Percentiles rank a stretch among this genome's conserved stretches.
Evolutionary conservation across 331 rosid genomes (phyloP).

Genomic region (Pyrus hybrid): DNA sequence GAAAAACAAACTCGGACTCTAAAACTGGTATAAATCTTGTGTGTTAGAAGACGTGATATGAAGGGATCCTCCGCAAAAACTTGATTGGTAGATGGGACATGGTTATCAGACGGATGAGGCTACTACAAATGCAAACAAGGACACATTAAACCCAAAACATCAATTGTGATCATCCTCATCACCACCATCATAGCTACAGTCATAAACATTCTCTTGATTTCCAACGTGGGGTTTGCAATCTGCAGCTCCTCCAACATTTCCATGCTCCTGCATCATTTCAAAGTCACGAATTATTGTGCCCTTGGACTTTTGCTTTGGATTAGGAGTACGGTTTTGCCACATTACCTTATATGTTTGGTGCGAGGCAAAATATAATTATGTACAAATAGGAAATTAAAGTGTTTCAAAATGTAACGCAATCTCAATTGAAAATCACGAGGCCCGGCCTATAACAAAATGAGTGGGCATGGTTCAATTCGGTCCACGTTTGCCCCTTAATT

Average conservation of each 20-base stretch:
- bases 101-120: neutral
- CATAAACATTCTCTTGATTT: conserved; percentile 14
- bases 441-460: no score
- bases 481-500: neutral
- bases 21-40: neutral
- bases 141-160: neutral
- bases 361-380: neutral
- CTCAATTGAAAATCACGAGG: neutral
- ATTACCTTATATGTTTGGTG: neutral
- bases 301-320: conserved; percentile 17
- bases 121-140: neutral
- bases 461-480: neutral
- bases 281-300: conserved; percentile 18
- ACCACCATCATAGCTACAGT: conserved; percentile 18
- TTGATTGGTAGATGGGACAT: neutral
- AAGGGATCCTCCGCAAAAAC: neutral
- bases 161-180: conserved; percentile 17
- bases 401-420: neutral
- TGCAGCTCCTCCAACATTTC: conserved; percentile 6
- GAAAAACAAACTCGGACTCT: neutral
- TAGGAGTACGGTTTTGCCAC: conserved; percentile 9
- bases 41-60: neutral
- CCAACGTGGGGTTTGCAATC: neutral
- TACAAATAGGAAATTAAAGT: neutral
- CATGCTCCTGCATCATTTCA: conserved; percentile 2